Percentiles rank a stretch among this genome's conserved stretches.
phyloP scores from a whole-genome alignment of 805 yeast species.

The Torulaspora gathmanii region DNA sequence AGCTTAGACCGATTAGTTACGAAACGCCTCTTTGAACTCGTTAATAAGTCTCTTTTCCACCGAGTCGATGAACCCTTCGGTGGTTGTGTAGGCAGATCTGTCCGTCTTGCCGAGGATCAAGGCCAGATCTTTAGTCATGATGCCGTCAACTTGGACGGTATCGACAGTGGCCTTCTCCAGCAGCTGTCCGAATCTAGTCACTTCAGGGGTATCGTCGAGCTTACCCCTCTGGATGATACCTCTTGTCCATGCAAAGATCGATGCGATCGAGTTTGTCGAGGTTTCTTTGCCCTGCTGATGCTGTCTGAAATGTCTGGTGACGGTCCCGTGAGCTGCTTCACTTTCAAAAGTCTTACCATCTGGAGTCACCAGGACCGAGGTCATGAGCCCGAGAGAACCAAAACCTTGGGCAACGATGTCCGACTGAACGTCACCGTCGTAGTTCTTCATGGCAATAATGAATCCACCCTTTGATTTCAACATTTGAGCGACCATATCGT shows the following conservation, averaged over 20 bases:
- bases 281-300: conserved; percentile 97
- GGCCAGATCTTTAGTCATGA: conserved; percentile 96
- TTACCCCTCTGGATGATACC: conserved; percentile 91
- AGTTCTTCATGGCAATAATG: conserved; percentile 93
- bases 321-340: conserved; percentile 99
- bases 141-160: conserved; percentile 75
- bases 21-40: conserved; percentile 16
- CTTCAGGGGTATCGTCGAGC: conserved; percentile 82
- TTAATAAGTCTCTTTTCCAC: conserved; percentile 61
- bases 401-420: conserved; percentile 98
- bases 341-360: conserved; percentile 94
- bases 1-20: conserved; percentile 2
- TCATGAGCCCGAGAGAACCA: conserved; percentile 95
- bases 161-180: conserved; percentile 82
- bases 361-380: conserved; percentile 93
- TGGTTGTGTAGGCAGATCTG: conserved; percentile 77
- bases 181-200: conserved; percentile 67
- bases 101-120: conserved; percentile 82
- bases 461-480: conserved; percentile 91
- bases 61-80: conserved; percentile 83
- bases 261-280: conserved; percentile 94
- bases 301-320: conserved; percentile 93
- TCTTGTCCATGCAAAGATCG: conserved; percentile 95
- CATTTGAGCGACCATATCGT: conserved; percentile 99
- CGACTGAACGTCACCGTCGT: conserved; percentile 96